These are phyloP conservation scores for Jacaranda copaia DNA, from an alignment of 257 asterid species.

Conservation along the genomic window DNA sequence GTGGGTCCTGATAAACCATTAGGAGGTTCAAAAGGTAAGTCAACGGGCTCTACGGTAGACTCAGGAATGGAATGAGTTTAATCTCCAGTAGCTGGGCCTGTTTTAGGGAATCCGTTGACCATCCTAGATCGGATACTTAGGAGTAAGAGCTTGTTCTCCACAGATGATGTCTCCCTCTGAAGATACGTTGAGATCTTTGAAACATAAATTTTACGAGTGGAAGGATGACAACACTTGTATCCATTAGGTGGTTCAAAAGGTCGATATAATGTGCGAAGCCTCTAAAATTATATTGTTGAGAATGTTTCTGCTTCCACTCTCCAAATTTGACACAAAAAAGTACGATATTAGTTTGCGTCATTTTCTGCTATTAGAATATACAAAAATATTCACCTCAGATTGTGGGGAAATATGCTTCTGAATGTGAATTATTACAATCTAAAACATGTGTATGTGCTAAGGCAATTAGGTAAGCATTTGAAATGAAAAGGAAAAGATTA, in stretches of 20 bases:
- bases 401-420: constrained; percentile 28
- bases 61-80: no score
- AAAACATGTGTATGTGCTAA: background rate
- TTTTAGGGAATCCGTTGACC: no score
- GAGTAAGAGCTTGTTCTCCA: no score
- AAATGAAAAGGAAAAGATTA: background rate
- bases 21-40: no score
- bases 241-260: constrained; percentile 25
- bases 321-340: constrained; percentile 49
- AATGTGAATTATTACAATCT: constrained; percentile 25
- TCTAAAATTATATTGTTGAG: background rate
- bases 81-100: no score
- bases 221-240: no score
- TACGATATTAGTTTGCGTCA: constrained; percentile 23
- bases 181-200: no score
- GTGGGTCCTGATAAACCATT: no score
- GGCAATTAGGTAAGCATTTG: background rate
- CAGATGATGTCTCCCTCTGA: no score
- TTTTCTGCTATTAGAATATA: constrained; percentile 11
- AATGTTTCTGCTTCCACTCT: background rate
- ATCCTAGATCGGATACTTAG: no score
- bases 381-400: constrained; percentile 15
- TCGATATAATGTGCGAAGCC: constrained; percentile 55
- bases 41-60: no score
- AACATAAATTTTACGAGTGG: no score